phyloP scores from a whole-genome alignment of 2,329 filamentous ascomycete species.

The Chaetothyriales sp. region DNA sequence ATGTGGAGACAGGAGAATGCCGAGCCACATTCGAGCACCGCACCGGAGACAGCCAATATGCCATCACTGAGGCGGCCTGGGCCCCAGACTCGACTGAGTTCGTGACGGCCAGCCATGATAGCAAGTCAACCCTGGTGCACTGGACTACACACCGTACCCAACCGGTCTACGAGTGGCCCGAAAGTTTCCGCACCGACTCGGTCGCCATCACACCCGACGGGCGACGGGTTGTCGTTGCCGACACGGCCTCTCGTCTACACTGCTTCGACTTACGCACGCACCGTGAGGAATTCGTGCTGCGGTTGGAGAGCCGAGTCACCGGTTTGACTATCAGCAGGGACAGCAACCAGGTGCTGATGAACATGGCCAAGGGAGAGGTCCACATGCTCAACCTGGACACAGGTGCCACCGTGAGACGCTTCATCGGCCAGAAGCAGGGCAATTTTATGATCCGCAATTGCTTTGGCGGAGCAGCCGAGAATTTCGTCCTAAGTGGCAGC shows the following conservation, averaged over 20 bases:
- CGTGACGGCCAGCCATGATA: constrained; percentile 63
- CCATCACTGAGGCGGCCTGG: constrained; percentile 85
- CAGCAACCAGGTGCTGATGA: constrained; percentile 67
- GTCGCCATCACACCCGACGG: constrained; percentile 71
- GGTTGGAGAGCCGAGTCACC: constrained; percentile 54
- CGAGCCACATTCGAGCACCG: constrained; percentile 50
- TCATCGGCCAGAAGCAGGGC: constrained; percentile 58
- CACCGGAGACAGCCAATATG: constrained; percentile 43
- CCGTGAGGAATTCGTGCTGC: constrained; percentile 59
- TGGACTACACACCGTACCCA: constrained; percentile 40
- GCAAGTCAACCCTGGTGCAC: constrained; percentile 49
- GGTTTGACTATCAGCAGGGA: constrained; percentile 71
- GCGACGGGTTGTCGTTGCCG: constrained; percentile 62
- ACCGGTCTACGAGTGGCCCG: constrained; percentile 27
- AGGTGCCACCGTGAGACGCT: constrained; percentile 56
- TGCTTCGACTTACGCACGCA: constrained; percentile 68
- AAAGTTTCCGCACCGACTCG: constrained; percentile 63
- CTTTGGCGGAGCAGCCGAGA: constrained; percentile 83
- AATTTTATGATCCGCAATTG: constrained; percentile 64
- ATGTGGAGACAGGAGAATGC: constrained; percentile 50
- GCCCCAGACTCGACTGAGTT: constrained; percentile 61
- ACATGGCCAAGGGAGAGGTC: constrained; percentile 61
- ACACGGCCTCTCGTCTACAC: constrained; percentile 53
- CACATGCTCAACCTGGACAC: constrained; percentile 64
- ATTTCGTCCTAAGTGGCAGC: constrained; percentile 80